A percentile compares a stretch with the other conserved stretches of the same genome.
Conservation (phyloP, 1,284 basidiomycete species). For the Rhizoctonia solani region DNA sequence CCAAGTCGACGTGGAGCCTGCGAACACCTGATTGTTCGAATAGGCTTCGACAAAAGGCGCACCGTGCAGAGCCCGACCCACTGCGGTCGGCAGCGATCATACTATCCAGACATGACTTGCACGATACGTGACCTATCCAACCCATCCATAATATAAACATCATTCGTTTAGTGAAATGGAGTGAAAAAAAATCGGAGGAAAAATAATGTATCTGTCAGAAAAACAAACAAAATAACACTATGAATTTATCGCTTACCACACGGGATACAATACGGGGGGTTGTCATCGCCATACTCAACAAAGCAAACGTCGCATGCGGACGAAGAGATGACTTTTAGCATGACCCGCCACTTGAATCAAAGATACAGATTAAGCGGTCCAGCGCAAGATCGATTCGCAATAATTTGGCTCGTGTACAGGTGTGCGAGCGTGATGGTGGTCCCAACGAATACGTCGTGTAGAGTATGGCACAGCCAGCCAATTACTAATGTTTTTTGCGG, state of each 20-base stretch:
- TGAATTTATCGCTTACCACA: constrained; percentile 8
- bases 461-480: background rate
- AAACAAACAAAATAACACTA: background rate
- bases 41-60: constrained; percentile 26
- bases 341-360: background rate
- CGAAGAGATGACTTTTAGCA: constrained; percentile 33
- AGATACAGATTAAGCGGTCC: background rate
- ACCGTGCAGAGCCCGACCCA: constrained; percentile 19
- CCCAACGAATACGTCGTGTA: background rate
- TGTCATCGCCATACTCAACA: constrained; percentile 31
- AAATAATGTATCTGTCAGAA: background rate
- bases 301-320: constrained; percentile 34
- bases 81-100: constrained; percentile 27
- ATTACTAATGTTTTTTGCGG: constrained; percentile 7
- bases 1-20: constrained; percentile 29
- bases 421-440: background rate
- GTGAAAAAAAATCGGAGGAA: background rate
- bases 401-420: background rate
- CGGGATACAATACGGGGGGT: constrained; percentile 33
- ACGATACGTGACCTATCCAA: constrained; percentile 25
- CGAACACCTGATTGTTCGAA: constrained; percentile 31
- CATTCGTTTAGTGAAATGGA: background rate
- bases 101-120: constrained; percentile 34
- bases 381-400: background rate
- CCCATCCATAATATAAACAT: background rate